phyloP scores from a whole-genome alignment of 2,329 filamentous ascomycete species.

The Apiospora aurea region DNA sequence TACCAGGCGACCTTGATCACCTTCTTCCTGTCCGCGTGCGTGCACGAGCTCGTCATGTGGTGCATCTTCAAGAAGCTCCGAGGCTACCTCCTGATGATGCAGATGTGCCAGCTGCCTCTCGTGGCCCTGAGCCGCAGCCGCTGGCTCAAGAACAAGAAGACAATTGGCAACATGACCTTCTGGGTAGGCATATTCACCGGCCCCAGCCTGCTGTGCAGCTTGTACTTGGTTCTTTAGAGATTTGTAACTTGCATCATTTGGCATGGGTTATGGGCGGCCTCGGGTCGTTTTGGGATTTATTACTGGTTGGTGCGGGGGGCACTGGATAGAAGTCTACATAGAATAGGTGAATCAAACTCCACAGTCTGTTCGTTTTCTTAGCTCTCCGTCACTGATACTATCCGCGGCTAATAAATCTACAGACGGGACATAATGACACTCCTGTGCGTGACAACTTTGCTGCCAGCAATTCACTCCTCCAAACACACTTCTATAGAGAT shows the following conservation, averaged over 20 bases:
- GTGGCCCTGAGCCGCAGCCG: constrained; percentile 71
- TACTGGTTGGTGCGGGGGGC: background rate
- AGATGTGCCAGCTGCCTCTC: constrained; percentile 77
- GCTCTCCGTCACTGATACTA: background rate
- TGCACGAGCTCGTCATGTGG: constrained; percentile 82
- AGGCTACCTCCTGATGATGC: constrained; percentile 75
- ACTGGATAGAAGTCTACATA: background rate
- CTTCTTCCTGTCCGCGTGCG: constrained; percentile 73
- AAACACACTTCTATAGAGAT: background rate
- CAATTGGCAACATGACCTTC: constrained; percentile 76
- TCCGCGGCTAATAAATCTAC: background rate
- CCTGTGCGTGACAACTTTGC: background rate
- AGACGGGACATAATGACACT: background rate
- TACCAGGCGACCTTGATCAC: constrained; percentile 77
- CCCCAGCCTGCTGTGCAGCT: constrained; percentile 70
- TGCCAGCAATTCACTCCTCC: background rate
- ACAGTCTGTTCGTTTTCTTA: background rate
- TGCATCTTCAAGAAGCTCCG: constrained; percentile 80
- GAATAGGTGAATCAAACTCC: background rate
- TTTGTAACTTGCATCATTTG: constrained; percentile 54
- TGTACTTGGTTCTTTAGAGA: constrained; percentile 63
- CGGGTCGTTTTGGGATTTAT: background rate
- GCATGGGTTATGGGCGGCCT: constrained; percentile 1
- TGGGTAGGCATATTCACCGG: constrained; percentile 82
- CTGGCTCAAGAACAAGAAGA: constrained; percentile 67